Conservation (phyloP, 768 basidiomycete species). For the Auricularia sp. region DNA sequence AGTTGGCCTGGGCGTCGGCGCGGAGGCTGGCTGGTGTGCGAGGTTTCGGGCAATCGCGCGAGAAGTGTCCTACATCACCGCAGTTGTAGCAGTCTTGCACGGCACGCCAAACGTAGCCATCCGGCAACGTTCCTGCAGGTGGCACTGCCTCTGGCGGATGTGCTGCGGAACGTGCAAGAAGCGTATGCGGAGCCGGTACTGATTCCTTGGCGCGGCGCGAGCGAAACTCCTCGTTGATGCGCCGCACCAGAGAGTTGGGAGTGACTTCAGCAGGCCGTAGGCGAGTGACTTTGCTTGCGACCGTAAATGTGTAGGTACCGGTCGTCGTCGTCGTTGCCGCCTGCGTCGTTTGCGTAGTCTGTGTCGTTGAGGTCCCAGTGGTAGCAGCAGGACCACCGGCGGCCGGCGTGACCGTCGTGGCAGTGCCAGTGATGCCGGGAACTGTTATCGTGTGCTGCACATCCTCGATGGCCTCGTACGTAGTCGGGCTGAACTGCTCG, state of each 20-base stretch:
- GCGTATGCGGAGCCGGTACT: background rate
- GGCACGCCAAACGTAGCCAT: background rate
- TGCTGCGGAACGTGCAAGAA: background rate
- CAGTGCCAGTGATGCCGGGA: background rate
- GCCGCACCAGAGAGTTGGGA: background rate
- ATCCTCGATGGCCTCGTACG: background rate
- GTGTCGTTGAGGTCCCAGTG: background rate
- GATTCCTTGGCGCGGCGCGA: background rate
- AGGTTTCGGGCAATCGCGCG: background rate
- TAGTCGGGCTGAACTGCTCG: background rate
- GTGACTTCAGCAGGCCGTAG: background rate
- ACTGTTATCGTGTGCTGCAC: background rate
- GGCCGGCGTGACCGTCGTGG: background rate
- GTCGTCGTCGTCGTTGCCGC: background rate
- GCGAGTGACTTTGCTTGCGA: too few relatives aligned
- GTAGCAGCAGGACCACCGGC: too few relatives aligned
- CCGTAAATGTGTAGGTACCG: background rate
- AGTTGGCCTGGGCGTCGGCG: background rate
- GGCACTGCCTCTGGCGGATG: background rate
- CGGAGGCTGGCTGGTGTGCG: background rate
- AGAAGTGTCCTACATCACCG: background rate
- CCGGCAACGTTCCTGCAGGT: background rate
- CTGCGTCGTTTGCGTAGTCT: too few relatives aligned
- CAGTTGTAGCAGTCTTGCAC: slow-evolving; percentile 1
- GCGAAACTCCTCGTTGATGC: background rate